These are phyloP conservation scores for Plicaturopsis crispa DNA, from an alignment of 768 basidiomycete species.

Conservation along the genomic window DNA sequence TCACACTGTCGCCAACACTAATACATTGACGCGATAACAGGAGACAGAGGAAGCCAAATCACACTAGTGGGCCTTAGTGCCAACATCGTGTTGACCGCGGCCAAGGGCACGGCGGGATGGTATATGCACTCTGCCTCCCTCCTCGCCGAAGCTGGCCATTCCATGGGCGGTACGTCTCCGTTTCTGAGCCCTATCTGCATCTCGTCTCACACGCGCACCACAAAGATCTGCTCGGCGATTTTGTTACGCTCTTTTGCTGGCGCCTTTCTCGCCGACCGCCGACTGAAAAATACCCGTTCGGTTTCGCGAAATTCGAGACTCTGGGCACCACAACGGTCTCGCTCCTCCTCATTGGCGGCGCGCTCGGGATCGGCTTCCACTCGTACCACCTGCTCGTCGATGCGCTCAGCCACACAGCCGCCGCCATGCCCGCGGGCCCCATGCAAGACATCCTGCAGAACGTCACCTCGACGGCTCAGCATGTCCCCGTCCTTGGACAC, in stretches of 20 bases:
- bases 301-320: slow-evolving; percentile 92
- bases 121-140: slow-evolving; percentile 86
- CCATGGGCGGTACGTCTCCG: slow-evolving; percentile 61
- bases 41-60: slow-evolving; percentile 75
- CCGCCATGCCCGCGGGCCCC: slow-evolving; percentile 56
- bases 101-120: slow-evolving; percentile 87
- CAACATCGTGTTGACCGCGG: slow-evolving; percentile 74
- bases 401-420: slow-evolving; percentile 57
- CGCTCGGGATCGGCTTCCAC: slow-evolving; percentile 83
- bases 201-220: neutral
- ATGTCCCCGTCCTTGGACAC: slow-evolving; percentile 33
- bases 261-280: slow-evolving; percentile 78
- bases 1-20: neutral
- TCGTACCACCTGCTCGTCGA: slow-evolving; percentile 79
- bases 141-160: slow-evolving; percentile 92
- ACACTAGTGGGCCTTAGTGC: slow-evolving; percentile 79
- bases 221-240: slow-evolving; percentile 79
- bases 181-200: neutral
- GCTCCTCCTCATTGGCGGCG: slow-evolving; percentile 77
- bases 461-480: slow-evolving; percentile 46
- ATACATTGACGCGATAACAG: slow-evolving; percentile 25
- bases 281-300: slow-evolving; percentile 74
- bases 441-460: slow-evolving; percentile 57
- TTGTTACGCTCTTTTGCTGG: slow-evolving; percentile 88
- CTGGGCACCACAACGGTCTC: slow-evolving; percentile 90